These are phyloP conservation scores for Furcasterigmium furcatum DNA, from an alignment of 2,329 filamentous ascomycete species.

Conservation along the genomic window DNA sequence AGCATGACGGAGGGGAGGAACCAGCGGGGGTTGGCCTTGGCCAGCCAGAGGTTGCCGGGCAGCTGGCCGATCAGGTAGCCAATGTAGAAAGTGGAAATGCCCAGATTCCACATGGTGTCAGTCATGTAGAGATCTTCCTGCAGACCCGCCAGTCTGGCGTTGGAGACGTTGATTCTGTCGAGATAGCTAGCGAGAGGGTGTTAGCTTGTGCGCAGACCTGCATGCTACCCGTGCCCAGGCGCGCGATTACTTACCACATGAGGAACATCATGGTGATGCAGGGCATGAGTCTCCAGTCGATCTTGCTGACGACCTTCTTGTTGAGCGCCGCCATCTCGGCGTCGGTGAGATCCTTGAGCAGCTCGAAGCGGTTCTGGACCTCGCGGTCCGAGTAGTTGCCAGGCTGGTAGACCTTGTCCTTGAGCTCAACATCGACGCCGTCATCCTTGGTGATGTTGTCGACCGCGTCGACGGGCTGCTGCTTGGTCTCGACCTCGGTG, in stretches of 20 bases:
- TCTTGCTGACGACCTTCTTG: slow-evolving; percentile 21
- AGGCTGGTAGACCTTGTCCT: background rate
- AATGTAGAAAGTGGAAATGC: slow-evolving; percentile 37
- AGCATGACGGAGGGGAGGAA: slow-evolving; percentile 34
- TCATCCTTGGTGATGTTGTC: slow-evolving; percentile 2
- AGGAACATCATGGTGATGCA: slow-evolving; percentile 22
- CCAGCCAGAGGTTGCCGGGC: slow-evolving; percentile 40
- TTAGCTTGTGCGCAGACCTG: background rate
- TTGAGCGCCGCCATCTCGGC: slow-evolving; percentile 19
- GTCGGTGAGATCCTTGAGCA: slow-evolving; percentile 15
- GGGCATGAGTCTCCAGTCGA: slow-evolving; percentile 26
- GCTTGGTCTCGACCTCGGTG: background rate
- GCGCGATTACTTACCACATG: slow-evolving; percentile 15
- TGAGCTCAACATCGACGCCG: slow-evolving; percentile 4
- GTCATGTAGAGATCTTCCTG: slow-evolving; percentile 27
- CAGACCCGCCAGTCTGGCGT: slow-evolving; percentile 30
- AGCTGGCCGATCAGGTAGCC: slow-evolving; percentile 40
- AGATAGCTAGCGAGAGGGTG: slow-evolving; percentile 33
- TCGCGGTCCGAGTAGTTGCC: slow-evolving; percentile 8
- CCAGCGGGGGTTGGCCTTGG: slow-evolving; percentile 28
- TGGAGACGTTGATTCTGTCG: slow-evolving; percentile 46
- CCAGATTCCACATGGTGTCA: slow-evolving; percentile 30
- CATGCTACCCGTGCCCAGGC: background rate
- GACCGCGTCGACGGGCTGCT: background rate
- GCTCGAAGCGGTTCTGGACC: slow-evolving; percentile 18